Evolutionary conservation across 257 asterid species (phyloP).

Genomic region (Solanum virginianum): DNA sequence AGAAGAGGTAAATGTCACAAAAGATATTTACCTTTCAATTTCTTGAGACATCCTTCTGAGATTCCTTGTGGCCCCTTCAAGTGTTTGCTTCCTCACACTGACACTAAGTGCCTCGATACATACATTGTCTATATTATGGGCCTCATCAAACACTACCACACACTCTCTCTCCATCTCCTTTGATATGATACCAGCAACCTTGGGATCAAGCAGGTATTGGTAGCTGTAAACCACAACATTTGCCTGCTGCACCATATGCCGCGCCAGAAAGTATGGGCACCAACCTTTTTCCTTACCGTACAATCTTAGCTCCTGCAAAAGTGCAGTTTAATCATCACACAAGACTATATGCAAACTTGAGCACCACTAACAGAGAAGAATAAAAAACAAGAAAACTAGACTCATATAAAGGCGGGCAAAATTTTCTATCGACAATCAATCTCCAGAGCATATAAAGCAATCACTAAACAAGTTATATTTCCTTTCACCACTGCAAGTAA

Average conservation of each 20-base stretch:
- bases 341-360: not conserved
- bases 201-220: slow-evolving; percentile 96
- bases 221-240: slow-evolving; percentile 95
- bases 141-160: slow-evolving; percentile 98
- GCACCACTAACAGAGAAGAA: not conserved
- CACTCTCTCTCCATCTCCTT: slow-evolving; percentile 97
- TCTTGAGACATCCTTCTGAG: slow-evolving; percentile 77
- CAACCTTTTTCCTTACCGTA: slow-evolving; percentile 86
- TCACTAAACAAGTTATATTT: not conserved
- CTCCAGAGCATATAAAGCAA: not conserved
- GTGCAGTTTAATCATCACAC: not conserved
- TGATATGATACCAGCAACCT: slow-evolving; percentile 93
- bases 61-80: slow-evolving; percentile 95
- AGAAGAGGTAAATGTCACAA: not conserved
- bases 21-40: slow-evolving; percentile 61
- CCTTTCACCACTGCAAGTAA: not conserved
- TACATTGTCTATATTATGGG: slow-evolving; percentile 95
- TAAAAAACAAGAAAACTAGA: not conserved
- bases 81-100: slow-evolving; percentile 88
- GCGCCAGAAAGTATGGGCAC: slow-evolving; percentile 91
- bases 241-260: slow-evolving; percentile 92
- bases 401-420: not conserved
- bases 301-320: slow-evolving; percentile 57
- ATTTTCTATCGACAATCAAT: not conserved
- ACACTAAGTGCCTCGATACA: slow-evolving; percentile 98